Conservation (phyloP, 2,329 filamentous ascomycete species). For the Ceratocystis colombiana region DNA sequence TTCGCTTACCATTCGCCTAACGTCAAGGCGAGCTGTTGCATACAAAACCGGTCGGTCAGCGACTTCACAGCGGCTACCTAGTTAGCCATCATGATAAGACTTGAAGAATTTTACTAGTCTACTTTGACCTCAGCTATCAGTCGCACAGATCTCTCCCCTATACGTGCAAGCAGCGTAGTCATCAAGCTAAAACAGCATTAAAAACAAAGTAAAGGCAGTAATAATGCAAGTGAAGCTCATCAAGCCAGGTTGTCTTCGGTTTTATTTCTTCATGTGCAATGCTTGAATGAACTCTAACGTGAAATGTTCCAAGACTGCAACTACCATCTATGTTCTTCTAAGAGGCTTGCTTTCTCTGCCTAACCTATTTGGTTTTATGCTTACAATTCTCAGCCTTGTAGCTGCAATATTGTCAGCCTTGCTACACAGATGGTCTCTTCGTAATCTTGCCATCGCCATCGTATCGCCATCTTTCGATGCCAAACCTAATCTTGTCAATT, state of each 20-base stretch:
- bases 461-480: neutral
- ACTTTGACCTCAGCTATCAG: neutral
- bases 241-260: neutral
- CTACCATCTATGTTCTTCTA: neutral
- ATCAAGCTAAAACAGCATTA: neutral
- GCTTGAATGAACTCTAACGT: neutral
- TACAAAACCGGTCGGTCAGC: too few species aligned
- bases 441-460: neutral
- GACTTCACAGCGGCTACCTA: too few species aligned
- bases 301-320: slow-evolving; percentile 5
- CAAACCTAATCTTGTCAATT: too few species aligned
- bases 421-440: neutral
- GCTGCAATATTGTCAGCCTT: neutral
- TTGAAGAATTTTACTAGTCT: neutral
- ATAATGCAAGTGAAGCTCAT: neutral
- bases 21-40: too few species aligned
- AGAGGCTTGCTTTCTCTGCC: neutral
- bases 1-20: neutral
- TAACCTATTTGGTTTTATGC: neutral
- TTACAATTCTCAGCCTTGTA: neutral
- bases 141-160: neutral
- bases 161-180: too few species aligned
- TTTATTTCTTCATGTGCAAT: neutral
- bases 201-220: neutral
- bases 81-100: neutral